Evolutionary conservation across 2,329 filamentous ascomycete genomes (phyloP).

Genomic region (Zymoseptoria passerinii): DNA sequence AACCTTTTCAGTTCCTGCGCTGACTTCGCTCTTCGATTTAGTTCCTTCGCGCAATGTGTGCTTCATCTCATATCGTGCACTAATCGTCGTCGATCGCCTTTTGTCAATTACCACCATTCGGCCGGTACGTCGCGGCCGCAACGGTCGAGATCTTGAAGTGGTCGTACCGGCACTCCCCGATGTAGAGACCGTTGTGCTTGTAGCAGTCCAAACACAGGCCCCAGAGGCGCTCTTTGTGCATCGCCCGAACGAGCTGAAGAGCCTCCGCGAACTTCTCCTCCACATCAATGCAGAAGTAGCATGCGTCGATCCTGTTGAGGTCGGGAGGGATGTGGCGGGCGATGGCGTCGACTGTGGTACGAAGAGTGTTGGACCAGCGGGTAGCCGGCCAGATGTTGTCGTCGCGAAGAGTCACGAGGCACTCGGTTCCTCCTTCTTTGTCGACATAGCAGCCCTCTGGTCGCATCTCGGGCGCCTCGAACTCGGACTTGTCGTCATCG

Average conservation of each 20-base stretch:
- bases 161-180: slow-evolving; percentile 21
- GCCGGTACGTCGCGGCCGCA: not conserved
- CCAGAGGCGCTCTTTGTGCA: slow-evolving; percentile 23
- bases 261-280: slow-evolving; percentile 16
- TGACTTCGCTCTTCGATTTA: not conserved
- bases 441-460: slow-evolving; percentile 18
- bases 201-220: slow-evolving; percentile 27
- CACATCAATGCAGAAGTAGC: slow-evolving; percentile 23
- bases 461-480: slow-evolving; percentile 4
- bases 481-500: slow-evolving; percentile 16
- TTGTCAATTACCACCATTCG: not conserved
- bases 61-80: not conserved
- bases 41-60: not conserved
- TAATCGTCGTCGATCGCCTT: not conserved
- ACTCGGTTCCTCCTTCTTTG: slow-evolving; percentile 14
- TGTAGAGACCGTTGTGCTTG: slow-evolving; percentile 13
- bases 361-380: slow-evolving; percentile 13
- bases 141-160: slow-evolving; percentile 8
- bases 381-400: slow-evolving; percentile 23
- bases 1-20: not conserved
- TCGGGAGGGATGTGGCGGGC: slow-evolving; percentile 19
- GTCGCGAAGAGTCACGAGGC: slow-evolving; percentile 22
- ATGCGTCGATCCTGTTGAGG: slow-evolving; percentile 22
- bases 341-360: slow-evolving; percentile 5
- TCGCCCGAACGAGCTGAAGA: slow-evolving; percentile 14